Base-by-base conservation (phyloP, 495 filamentous ascomycete genomes). In the Parachaetomium inaequale region DNA sequence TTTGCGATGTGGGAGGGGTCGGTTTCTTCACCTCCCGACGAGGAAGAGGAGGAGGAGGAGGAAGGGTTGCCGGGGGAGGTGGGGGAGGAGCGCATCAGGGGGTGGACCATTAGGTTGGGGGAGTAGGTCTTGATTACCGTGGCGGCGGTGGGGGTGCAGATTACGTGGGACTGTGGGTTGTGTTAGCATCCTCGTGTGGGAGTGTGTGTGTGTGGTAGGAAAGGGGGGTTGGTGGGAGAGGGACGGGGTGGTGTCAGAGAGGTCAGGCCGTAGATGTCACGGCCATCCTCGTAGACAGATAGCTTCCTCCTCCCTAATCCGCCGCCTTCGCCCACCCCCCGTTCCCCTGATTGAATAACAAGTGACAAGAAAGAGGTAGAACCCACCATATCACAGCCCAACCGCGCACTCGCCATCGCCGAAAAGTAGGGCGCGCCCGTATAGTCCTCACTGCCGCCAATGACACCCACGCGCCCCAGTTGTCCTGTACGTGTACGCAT, bases 351-450 rank as follows among this genome's bases (percentile, higher is more conserved):
- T 2, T 11, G 1, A 50, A 10, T 15, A 50, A 23, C 4, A 54
- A 23, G 29, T 21, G 17, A 32, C n/a, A 50, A 45, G 25, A 26
- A 34, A 36, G 6, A 36, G 34, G 7, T 10, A 32, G 23, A 61
- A 67, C 76, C 21, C 79, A 91, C 88, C 85, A 95, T 88, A 74
- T 95, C 91, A 69, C 87, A 89, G 19, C 91, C 91, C 71, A 98
- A 76, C 70, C 88, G 82, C 52, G 95, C 95, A 53, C 91, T 95
- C 40, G 94, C 94, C 84, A 96, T 96, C 49, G 94, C 93, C 29
- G 93, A 96, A 75, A 98, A 98, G 77, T 96, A 98, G 40, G 94
- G 94, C 51, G 94, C 94, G 38, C 94, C 94, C 11, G 94, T 96
- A 71, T 98, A 98, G 76, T 98, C 95, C 73, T 89, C 88, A 68